Evolutionary conservation across 805 yeast species (phyloP), one percentile per base, ranked within the genome.

Genomic region (Metschnikowia matae): DNA sequence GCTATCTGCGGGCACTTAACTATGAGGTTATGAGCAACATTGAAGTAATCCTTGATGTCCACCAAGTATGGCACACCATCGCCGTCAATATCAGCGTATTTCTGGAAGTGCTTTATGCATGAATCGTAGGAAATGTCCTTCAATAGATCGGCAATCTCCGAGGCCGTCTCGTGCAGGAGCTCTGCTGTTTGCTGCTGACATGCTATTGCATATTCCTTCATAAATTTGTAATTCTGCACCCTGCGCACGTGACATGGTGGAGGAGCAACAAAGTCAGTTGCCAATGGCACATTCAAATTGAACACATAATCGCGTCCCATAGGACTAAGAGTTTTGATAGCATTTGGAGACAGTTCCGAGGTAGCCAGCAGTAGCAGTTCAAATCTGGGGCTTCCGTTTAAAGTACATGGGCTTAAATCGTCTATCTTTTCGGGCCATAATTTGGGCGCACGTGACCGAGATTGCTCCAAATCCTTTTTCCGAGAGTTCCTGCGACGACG

Each of bases 401-500:
- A 14, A 6, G 26, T 23, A 10, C 20, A 7, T 3, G 35, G 41
- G 36, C 48, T 44, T n/a, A 7, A n/a, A 14, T 21, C 34, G 10
- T 14, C 18, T 14, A 26, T n/a, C 33, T 10, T 29, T 45, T 45
- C 42, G 31, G 37, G 48, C 40, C 41, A 35, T 3, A 18, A 20
- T n/a, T 29, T 31, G 10, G 14, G 31, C 3, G 29, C 31, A 4
- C 33, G 42, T 11, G 18, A 10, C 3, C 40, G 47, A 13, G 6
- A 3, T 18, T 29, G 36, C 29, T 29, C 42, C 36, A 31, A 23
- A 17, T n/a, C 26, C 17, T 38, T 46, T 11, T 45, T 48, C 32
- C 35, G 49, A 4, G 44, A 13, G 20, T 44, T 45, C 18, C 70
- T 49, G 44, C 59, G 60, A 46, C 62, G 67, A 3, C 74, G 51